Evolutionary conservation across 2,329 filamentous ascomycete genomes (phyloP).

Genomic region (Diaporthe caulivora): DNA sequence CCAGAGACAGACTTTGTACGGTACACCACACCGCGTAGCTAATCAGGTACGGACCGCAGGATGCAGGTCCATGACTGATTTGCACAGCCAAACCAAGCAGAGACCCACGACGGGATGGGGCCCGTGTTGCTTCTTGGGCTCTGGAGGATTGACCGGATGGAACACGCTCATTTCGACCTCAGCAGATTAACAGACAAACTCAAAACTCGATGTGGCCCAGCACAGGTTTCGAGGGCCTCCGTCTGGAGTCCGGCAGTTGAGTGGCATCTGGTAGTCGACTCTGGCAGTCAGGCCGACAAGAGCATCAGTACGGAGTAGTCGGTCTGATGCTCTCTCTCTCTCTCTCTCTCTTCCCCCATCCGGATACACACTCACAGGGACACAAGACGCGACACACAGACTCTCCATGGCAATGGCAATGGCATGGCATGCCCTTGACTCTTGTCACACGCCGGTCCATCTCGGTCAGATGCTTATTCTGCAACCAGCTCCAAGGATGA

Average conservation of each 20-base stretch:
- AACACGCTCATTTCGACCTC: neutral
- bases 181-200: neutral
- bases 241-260: neutral
- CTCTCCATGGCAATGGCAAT: neutral
- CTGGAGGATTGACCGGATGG: conserved; percentile 2
- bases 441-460: conserved; percentile 25
- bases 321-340: conserved; percentile 2
- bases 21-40: too few species aligned
- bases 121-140: neutral
- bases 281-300: neutral
- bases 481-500: conserved; percentile 32
- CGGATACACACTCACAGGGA: too few species aligned
- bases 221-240: neutral
- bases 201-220: neutral
- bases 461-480: conserved; percentile 33
- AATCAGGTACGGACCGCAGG: neutral
- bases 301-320: neutral
- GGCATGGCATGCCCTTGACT: conserved; percentile 18
- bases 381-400: neutral
- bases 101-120: neutral
- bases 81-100: neutral
- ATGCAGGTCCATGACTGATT: neutral
- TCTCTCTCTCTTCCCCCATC: too few species aligned
- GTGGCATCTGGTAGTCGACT: neutral
- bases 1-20: too few species aligned